Conservation (phyloP, 129 eudicot species). For the Helianthus annuus region DNA sequence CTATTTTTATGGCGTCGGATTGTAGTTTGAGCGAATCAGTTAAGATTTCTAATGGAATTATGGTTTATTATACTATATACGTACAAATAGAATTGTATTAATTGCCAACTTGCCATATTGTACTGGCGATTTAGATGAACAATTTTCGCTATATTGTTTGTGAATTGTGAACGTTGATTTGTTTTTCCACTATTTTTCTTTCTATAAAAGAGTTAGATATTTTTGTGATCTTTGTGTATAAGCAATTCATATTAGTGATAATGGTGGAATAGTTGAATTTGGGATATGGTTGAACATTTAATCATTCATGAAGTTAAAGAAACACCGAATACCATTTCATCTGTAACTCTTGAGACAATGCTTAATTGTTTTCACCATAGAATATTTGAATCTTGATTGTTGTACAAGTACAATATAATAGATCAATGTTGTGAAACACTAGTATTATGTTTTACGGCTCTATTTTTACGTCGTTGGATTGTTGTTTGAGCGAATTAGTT, state of each 20-base stretch:
- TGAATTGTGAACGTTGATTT: slow-evolving; percentile 5
- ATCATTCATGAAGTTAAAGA: neutral
- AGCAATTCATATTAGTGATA: neutral
- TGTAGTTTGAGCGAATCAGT: slow-evolving; percentile 1
- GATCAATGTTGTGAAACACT: neutral
- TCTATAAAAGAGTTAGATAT: neutral
- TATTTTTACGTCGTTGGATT: neutral
- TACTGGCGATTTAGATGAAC: neutral
- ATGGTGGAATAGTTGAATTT: neutral
- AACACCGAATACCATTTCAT: neutral
- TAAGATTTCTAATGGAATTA: neutral
- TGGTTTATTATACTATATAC: neutral
- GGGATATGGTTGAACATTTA: neutral
- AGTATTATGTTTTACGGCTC: neutral
- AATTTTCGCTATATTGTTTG: neutral
- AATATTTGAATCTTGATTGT: neutral
- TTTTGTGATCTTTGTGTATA: neutral
- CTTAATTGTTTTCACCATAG: neutral
- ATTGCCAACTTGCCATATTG: neutral
- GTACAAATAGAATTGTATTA: neutral
- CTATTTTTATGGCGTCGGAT: neutral
- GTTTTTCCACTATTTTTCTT: slow-evolving; percentile 6
- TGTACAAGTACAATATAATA: neutral
- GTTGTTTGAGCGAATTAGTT: slow-evolving; percentile 1
- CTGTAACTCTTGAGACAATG: neutral